A percentile compares a stretch with the other conserved stretches of the same genome.
These are phyloP conservation scores for Globisporangium nunn DNA, from an alignment of 352 stramenopile genomes.

Conservation along the genomic window DNA sequence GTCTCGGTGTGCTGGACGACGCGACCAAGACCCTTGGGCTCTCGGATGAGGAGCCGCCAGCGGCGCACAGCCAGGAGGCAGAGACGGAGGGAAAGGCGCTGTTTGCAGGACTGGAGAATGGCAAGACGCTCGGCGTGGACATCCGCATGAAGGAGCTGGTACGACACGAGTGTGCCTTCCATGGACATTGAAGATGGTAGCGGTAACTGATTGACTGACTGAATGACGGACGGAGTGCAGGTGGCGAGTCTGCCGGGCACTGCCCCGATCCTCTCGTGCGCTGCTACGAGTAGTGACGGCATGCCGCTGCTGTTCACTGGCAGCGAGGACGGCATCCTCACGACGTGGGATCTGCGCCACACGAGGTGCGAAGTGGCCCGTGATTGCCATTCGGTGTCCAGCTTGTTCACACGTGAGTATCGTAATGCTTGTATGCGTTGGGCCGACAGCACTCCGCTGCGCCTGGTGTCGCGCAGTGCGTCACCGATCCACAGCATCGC, in stretches of 20 bases:
- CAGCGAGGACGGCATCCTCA: conserved; percentile 53
- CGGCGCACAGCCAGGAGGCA: conserved; percentile 20
- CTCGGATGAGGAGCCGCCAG: conserved; percentile 6
- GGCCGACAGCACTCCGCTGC: conserved; percentile 27
- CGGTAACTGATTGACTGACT: not conserved
- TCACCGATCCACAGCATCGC: conserved; percentile 42
- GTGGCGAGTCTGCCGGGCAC: conserved; percentile 32
- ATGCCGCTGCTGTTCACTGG: conserved; percentile 42
- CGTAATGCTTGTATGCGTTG: not conserved
- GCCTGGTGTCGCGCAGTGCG: conserved; percentile 44
- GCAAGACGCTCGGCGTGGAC: conserved; percentile 53
- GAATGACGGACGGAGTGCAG: conserved; percentile 7
- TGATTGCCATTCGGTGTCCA: too few relatives aligned
- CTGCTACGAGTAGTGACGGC: conserved; percentile 4
- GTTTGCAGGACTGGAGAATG: conserved; percentile 57
- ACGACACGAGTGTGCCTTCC: not conserved
- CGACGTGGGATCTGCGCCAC: conserved; percentile 54
- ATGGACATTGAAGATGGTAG: too few relatives aligned
- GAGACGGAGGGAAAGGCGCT: conserved; percentile 61
- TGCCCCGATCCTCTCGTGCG: conserved; percentile 35
- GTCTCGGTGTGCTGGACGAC: conserved; percentile 39
- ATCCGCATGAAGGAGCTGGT: conserved; percentile 35
- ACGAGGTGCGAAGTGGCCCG: conserved; percentile 21
- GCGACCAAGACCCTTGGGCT: conserved; percentile 6
- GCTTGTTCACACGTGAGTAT: not conserved